Evolutionary conservation across 2,329 filamentous ascomycete species (phyloP), one percentile per base, ranked within the genome.

Genomic region (Hymenoscyphus scutula): DNA sequence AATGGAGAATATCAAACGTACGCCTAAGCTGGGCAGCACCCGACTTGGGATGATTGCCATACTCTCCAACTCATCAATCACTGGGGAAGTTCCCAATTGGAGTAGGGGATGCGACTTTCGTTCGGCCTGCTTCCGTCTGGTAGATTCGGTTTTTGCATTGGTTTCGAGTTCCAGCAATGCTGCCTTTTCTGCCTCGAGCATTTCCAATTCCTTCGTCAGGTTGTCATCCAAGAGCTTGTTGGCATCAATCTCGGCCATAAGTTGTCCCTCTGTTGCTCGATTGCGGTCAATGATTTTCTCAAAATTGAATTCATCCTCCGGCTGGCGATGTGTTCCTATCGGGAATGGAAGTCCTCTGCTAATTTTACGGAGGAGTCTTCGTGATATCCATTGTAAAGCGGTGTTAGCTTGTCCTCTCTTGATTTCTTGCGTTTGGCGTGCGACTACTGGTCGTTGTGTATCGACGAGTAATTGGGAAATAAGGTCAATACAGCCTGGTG

Each of bases 261-360:
- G 81, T 74, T 83, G 81, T 63, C 77, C 77, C 71, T 89, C 83
- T 29, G 89, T 74, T 8, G 75, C 75, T 62, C 79, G 76, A 65
- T 84, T 84, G n/a, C 81, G 82, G 68, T 87, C 83, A 8, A 88
- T 77, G 15, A 87, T 82, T 68, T 80, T 83, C 71, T 91, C 88
- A 66, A 87, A 87, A 69, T 89, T 82, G 55, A 91, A 83, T 70
- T 89, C 85, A 30, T 80, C 77, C 53, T 82, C 83, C 57, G 84
- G 80, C 17, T 80, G 77, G 7, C 77, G 79, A 59, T 75, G 75
- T 51, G 76, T 75, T 2, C 82, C 79, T 0, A 84, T 85, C 1
- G 89, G 89, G 71, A 91, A 90, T n/a, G 87, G 87, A 58, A 89
- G 78, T 11, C 84, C 84, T 37, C 80, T 81, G 17, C 78, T 74